Evolutionary conservation across 768 basidiomycete genomes (phyloP), one percentile per base, ranked within the genome.

Genomic region (Tylopilus sp.): DNA sequence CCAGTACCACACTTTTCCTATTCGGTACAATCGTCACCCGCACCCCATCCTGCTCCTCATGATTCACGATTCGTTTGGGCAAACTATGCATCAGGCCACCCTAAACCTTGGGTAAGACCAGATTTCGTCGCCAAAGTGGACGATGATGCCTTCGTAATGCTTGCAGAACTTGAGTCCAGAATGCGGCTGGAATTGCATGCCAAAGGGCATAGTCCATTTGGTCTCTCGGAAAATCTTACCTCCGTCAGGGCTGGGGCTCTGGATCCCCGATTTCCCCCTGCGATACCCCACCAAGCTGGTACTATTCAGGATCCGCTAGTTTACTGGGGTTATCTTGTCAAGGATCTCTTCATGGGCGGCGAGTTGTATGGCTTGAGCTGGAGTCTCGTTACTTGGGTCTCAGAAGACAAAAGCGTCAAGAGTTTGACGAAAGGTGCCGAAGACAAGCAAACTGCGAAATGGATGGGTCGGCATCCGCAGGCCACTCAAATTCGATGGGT

Each of bases 101-200:
- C 78, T 4, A 72, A 68, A 38, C 77, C 82, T 8, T 95, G 92
- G 90, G 86, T 87, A 21, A 79, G 89, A 34, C 95, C 93, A 12
- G 92, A 97, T 67, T 98, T 85, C 63, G 84, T 98, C 37, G 83
- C 90, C 62, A 98, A 98, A 72, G 89, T 88, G 1, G 95, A 98
- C 67, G 95, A 98, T 63, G 95, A 98, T 69, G 84, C 92, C 9
- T 96, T 98, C 62, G 81, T 98, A 47, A 94, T 97, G 83, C 80
- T 98, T 29, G 90, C 90, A 3, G 95, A 98, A 68, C 77, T 98
- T 17, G 95, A 98, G 70, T 81, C 90, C n/a, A 82, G 92, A 26
- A 73, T 98, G 51, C 80, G 95, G 42, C 71, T 92, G 17, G 84
- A 89, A 54, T 76, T 96, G 34, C 79, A 93, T 42, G 67, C 71